These are phyloP conservation scores for barley (Hordeum vulgare) DNA, from an alignment of 176 grass and related monocot species.

Conservation along the genomic window DNA sequence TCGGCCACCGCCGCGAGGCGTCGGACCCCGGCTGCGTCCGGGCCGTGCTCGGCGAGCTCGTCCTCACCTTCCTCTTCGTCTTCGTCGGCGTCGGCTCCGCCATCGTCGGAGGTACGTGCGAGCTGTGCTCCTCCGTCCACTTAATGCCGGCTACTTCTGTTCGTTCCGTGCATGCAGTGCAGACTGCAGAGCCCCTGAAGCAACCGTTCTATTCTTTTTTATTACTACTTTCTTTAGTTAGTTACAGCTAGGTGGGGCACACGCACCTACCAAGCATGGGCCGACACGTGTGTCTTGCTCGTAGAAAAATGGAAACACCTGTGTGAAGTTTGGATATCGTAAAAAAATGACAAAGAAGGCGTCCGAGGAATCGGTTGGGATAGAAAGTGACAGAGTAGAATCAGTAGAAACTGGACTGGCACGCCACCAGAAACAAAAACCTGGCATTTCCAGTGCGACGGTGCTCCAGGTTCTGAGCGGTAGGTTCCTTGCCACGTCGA, in stretches of 20 bases:
- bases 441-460: background rate
- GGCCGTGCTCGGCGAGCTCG: conserved; percentile 66
- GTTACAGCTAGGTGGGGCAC: background rate
- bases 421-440: background rate
- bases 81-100: conserved; percentile 70
- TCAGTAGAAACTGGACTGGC: background rate
- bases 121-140: background rate
- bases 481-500: background rate
- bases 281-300: background rate
- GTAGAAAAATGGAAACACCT: background rate
- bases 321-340: background rate
- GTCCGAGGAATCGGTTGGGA: background rate
- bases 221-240: background rate
- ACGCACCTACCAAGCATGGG: background rate
- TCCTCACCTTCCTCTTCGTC: conserved; percentile 97
- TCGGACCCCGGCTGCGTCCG: conserved; percentile 62
- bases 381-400: background rate
- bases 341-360: background rate
- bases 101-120: conserved; percentile 38
- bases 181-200: background rate
- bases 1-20: conserved; percentile 53
- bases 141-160: background rate
- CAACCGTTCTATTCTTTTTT: background rate
- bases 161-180: background rate
- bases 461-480: background rate